A percentile compares a stretch with the other conserved stretches of the same genome.
phyloP scores from a whole-genome alignment of 2,329 filamentous ascomycete species.

The Aspergillus novoparasiticus region DNA sequence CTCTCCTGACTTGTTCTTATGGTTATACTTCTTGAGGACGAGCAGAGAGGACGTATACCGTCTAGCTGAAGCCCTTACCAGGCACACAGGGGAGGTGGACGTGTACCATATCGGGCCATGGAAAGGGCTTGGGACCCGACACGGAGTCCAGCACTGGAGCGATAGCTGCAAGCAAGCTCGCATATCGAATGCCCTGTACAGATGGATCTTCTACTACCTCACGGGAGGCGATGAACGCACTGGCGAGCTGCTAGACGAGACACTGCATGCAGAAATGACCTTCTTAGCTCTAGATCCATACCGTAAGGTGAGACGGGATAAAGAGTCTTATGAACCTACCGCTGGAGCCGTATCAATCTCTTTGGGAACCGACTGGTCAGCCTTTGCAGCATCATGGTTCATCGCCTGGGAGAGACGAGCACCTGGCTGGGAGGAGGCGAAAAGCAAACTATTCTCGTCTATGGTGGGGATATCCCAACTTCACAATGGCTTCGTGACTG shows the following conservation, averaged over 20 bases:
- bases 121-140: slow-evolving; percentile 63
- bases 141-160: slow-evolving; percentile 65
- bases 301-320: neutral
- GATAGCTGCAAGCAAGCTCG: slow-evolving; percentile 65
- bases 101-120: slow-evolving; percentile 62
- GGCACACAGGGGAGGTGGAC: slow-evolving; percentile 64
- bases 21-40: slow-evolving; percentile 64
- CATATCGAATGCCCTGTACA: slow-evolving; percentile 61
- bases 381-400: neutral
- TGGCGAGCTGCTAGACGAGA: slow-evolving; percentile 57
- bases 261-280: slow-evolving; percentile 56
- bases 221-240: slow-evolving; percentile 59
- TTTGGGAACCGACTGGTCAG: neutral
- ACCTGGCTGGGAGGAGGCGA: neutral
- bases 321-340: neutral
- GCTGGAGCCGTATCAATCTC: neutral
- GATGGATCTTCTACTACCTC: slow-evolving; percentile 60
- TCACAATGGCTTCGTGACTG: neutral
- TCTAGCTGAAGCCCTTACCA: slow-evolving; percentile 60
- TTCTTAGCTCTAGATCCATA: neutral
- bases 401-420: neutral
- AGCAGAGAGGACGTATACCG: slow-evolving; percentile 60
- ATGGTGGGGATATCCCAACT: neutral
- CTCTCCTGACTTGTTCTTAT: slow-evolving; percentile 64
- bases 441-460: neutral